Conservation (phyloP, 2,329 filamentous ascomycete genomes). For the Fusarium sp. region DNA sequence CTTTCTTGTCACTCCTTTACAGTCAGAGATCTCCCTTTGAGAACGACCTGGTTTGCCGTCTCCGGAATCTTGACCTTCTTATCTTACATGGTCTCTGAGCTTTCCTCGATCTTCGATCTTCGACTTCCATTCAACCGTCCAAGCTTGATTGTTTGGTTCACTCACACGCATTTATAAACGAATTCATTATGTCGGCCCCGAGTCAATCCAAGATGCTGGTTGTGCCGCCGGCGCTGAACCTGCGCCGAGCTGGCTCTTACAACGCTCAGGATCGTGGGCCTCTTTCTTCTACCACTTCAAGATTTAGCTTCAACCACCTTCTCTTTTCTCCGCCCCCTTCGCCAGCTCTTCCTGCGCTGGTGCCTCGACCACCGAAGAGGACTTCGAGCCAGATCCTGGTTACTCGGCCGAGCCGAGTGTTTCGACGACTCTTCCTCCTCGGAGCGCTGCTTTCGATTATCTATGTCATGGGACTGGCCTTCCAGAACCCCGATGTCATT, state of each 20-base stretch:
- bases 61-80: neutral
- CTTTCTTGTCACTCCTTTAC: slow-evolving; percentile 29
- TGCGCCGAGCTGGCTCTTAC: slow-evolving; percentile 70
- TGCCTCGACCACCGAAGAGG: slow-evolving; percentile 72
- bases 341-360: slow-evolving; percentile 75
- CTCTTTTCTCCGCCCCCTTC: slow-evolving; percentile 77
- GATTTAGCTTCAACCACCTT: slow-evolving; percentile 75
- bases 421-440: slow-evolving; percentile 68
- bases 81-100: slow-evolving; percentile 21
- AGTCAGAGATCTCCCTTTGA: slow-evolving; percentile 6
- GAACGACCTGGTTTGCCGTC: slow-evolving; percentile 19
- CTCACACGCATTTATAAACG: neutral
- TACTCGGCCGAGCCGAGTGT: slow-evolving; percentile 67
- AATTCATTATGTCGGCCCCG: slow-evolving; percentile 54
- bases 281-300: slow-evolving; percentile 70
- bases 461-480: slow-evolving; percentile 56
- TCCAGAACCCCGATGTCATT: slow-evolving; percentile 45
- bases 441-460: slow-evolving; percentile 62
- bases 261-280: slow-evolving; percentile 64
- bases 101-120: slow-evolving; percentile 34
- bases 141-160: slow-evolving; percentile 18
- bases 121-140: slow-evolving; percentile 34
- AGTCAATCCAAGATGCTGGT: slow-evolving; percentile 64
- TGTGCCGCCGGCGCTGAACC: slow-evolving; percentile 67
- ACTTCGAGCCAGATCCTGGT: slow-evolving; percentile 60